Base-by-base conservation (phyloP, 2,329 filamentous ascomycete genomes). In the Aspergillus intermedius region DNA sequence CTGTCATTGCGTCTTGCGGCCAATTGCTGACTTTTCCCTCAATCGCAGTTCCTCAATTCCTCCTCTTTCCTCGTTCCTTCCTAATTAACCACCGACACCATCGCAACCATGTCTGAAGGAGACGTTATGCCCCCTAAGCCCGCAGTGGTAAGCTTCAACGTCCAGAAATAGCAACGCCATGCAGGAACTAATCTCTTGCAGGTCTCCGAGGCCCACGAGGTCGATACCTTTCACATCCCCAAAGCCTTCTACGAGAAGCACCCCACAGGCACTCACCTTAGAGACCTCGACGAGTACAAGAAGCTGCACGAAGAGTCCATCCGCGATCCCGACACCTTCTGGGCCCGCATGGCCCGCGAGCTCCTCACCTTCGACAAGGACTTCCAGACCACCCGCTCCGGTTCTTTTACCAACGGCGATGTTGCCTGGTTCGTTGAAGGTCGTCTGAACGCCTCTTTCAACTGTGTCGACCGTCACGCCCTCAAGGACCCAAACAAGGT, bases 381-480 rank as follows among this genome's bases (percentile, higher is more conserved):
- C 66, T 98, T 98, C 73, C 76, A 95, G 70, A 97, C 91, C 10
- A 90, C 94, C 46, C 83, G 83, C 68, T 81, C 78, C 51, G 93
- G 93, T 52, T 83, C 82, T 25, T 81, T 98, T 49, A 69, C 69
- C 46, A 77, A 86, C 54, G 93, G 93, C 60, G 91, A 98, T 74
- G 85, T 80, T 64, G 87, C 90, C 54, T 98, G 93, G 91, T 98
- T 97, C 67, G 74, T 91, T 53, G 93, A 96, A 75, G 93, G 93
- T 58, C 82, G 85, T 62, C 78, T 98, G 65, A 98, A 98, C 64
- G 93, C 93, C 54, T 93, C 88, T 23, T 97, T 90, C 82, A 98
- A 98, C 77, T 95, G 90, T 65, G 85, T 98, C 56, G 93, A 98
- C 66, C 88, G 93, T 53, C 91, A 97, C 71, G 93, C 93, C n/a